Percentiles rank a stretch among this genome's conserved stretches.
Conservation (phyloP, 1,284 basidiomycete species). For the Naganishia sp. region DNA sequence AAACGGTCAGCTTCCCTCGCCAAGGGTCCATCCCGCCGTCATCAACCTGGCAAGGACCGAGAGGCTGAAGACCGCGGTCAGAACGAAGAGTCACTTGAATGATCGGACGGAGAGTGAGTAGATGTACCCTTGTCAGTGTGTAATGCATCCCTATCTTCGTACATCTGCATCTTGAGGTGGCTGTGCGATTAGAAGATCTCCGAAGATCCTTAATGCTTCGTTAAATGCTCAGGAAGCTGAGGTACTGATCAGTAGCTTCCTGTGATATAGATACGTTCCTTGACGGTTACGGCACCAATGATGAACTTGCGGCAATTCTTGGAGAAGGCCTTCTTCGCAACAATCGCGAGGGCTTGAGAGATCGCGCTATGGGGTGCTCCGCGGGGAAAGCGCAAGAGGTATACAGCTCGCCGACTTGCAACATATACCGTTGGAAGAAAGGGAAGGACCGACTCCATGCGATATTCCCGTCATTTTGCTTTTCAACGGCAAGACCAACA, state of each 20-base stretch:
- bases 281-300: constrained; percentile 8
- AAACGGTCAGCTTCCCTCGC: constrained; percentile 12
- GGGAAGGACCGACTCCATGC: constrained; percentile 10
- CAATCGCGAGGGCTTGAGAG: constrained; percentile 11
- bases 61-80: not conserved
- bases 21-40: not conserved
- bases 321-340: constrained; percentile 8
- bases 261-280: not conserved
- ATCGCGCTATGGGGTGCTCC: constrained; percentile 8
- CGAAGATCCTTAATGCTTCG: not conserved
- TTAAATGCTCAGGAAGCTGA: not conserved
- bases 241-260: not conserved
- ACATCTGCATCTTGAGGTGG: no score
- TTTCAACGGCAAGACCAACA: constrained; percentile 3
- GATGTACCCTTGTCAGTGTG: constrained; percentile 1
- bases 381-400: constrained; percentile 2
- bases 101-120: constrained; percentile 40
- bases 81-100: constrained; percentile 11
- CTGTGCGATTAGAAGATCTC: no score
- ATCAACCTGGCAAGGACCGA: not conserved
- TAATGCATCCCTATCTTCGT: not conserved
- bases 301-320: not conserved
- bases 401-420: constrained; percentile 21
- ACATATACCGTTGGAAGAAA: not conserved
- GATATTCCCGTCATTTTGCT: constrained; percentile 12